These are phyloP conservation scores for Salix dunnii DNA, from an alignment of 345 rosid species.

Conservation along the genomic window DNA sequence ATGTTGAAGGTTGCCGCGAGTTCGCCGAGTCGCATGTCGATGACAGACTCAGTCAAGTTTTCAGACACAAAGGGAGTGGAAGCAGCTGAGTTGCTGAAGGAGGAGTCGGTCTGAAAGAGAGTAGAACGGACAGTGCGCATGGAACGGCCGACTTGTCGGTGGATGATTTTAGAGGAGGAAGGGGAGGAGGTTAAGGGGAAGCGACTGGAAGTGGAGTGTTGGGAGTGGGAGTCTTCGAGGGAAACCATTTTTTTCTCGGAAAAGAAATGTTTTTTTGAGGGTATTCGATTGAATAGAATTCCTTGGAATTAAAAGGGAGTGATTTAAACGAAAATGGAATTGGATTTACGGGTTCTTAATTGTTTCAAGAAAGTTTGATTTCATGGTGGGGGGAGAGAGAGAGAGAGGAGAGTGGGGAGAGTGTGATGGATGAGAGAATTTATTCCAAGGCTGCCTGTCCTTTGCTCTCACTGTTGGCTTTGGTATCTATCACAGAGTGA, in stretches of 20 bases:
- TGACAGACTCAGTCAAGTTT: constrained; percentile 71
- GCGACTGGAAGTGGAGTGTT: constrained; percentile 43
- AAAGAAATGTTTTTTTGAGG: not conserved
- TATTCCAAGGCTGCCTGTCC: constrained; percentile 7
- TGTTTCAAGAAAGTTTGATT: constrained; percentile 23
- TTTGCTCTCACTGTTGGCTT: constrained; percentile 20
- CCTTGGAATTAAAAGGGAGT: not conserved
- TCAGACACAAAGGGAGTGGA: constrained; percentile 49
- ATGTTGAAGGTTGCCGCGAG: constrained; percentile 50
- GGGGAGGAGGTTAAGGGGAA: constrained; percentile 46
- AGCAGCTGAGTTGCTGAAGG: constrained; percentile 27
- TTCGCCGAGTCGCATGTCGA: constrained; percentile 87
- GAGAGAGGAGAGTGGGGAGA: not conserved
- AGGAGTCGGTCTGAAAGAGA: constrained; percentile 42
- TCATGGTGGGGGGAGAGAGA: constrained; percentile 18
- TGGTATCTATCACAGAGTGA: constrained; percentile 15
- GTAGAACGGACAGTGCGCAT: constrained; percentile 86
- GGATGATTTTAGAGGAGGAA: constrained; percentile 39
- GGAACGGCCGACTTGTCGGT: constrained; percentile 71
- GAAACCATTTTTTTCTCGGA: constrained; percentile 53
- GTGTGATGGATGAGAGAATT: constrained; percentile 11
- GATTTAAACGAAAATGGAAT: not conserved
- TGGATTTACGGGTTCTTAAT: not conserved
- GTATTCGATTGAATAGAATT: not conserved
- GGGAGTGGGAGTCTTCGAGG: constrained; percentile 55